Percentiles rank a stretch among this genome's conserved stretches.
These are phyloP conservation scores for Geopyxis carbonaria DNA, from an alignment of 495 filamentous ascomycete genomes.

Conservation along the genomic window DNA sequence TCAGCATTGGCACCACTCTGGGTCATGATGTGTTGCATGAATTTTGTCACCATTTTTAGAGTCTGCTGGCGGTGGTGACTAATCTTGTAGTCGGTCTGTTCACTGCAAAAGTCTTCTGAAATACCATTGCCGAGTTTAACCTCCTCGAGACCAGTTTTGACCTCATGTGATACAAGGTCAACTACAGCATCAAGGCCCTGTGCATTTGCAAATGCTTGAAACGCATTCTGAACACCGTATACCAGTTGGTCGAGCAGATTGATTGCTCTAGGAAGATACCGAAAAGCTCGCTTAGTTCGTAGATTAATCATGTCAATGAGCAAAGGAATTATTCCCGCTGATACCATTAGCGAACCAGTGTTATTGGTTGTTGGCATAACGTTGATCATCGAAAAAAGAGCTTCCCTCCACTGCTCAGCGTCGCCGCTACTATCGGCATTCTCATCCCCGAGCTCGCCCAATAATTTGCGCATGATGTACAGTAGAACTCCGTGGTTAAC, in stretches of 20 bases:
- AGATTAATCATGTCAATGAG: conserved; percentile 78
- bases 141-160: conserved; percentile 48
- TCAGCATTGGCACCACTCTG: conserved; percentile 73
- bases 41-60: conserved; percentile 83
- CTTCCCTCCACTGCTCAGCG: conserved; percentile 75
- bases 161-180: conserved; percentile 64
- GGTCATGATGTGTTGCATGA: conserved; percentile 87
- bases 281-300: conserved; percentile 63
- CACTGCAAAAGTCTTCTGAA: conserved; percentile 55
- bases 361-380: conserved; percentile 50
- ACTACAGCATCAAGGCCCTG: conserved; percentile 76
- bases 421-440: conserved; percentile 40
- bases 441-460: conserved; percentile 58
- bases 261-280: conserved; percentile 62
- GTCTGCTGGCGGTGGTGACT: conserved; percentile 83
- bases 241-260: conserved; percentile 74
- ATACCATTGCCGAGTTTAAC: conserved; percentile 55
- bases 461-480: conserved; percentile 76
- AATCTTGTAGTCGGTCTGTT: conserved; percentile 76
- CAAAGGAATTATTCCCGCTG: conserved; percentile 73
- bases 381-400: conserved; percentile 62
- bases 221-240: conserved; percentile 62
- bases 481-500: conserved; percentile 94
- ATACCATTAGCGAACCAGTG: conserved; percentile 46
- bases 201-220: conserved; percentile 57